Base-by-base conservation (phyloP, 495 filamentous ascomycete species). In the Penicillium riverlandense region DNA sequence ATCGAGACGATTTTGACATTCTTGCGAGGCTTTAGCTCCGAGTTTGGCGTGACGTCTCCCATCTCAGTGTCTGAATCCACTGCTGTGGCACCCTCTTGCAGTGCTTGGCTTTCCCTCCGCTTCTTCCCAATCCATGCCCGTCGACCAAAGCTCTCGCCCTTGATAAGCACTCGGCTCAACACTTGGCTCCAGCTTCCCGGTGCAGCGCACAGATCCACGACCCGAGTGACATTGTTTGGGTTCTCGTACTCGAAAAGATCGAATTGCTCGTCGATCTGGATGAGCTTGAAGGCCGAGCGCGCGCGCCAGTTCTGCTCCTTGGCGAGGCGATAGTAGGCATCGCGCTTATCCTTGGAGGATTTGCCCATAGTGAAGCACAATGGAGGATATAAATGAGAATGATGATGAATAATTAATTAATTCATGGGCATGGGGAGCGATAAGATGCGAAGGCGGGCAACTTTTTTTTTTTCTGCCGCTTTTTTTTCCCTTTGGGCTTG, bases 241-340 rank as follows among this genome's bases (percentile, higher is more conserved):
- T 70, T 58, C 53, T 70, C 68, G 42, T 72, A 63, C 40, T 84
- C 74, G 66, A 98, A 95, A 37, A 98, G 80, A 59, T 95, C 84
- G 76, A 96, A 98, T 71, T 94, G 85, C 76, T 96, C 90, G 61
- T 97, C 86, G 36, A 98, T 79, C 61, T 98, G 92, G 27, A 98
- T 79, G 35, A 98, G 77, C 59, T 98, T 98, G 80, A 94, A 98
- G 29, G 92, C 92, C 45, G 86, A 91, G 40, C 92, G 84, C 11
- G 92, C 92, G 22, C 92, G 87, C 90, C 90, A 98, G 45, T 92
- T 91, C 75, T 97, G 90, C 57, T 98, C 92, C 69, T 98, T 98
- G 4, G 92, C 92, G 7, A 98, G 83, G 28, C 92, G 81, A 60
- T 98, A 98, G 67, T 98, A 98, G 41, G 89, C 87, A 61, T 98